These are phyloP conservation scores for Pichiaceae sp. DNA, from an alignment of 1,139 yeast species.

Conservation along the genomic window DNA sequence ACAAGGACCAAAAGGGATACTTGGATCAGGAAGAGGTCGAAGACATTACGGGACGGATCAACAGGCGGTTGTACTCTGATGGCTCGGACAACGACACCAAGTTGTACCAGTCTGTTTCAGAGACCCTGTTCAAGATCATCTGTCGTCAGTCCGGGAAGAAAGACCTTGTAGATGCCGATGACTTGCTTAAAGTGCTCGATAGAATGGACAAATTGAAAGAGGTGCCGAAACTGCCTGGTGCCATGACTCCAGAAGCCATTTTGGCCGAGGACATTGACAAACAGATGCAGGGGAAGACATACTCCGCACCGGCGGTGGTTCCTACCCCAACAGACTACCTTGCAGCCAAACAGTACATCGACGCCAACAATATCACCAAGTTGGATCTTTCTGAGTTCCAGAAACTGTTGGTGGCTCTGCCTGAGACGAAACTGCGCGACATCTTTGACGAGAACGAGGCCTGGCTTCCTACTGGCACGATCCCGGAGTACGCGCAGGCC, in stretches of 20 bases:
- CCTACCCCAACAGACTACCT: constrained; percentile 7
- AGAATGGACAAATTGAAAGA: not conserved
- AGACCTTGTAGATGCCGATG: not conserved
- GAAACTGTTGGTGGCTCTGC: constrained; percentile 18
- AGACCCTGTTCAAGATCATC: not conserved
- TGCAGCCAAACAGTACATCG: constrained; percentile 20
- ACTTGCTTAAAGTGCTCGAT: not conserved
- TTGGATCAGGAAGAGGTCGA: not conserved
- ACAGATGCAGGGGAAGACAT: not conserved
- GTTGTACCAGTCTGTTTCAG: not conserved
- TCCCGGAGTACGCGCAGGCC: constrained; percentile 25
- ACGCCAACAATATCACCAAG: constrained; percentile 23
- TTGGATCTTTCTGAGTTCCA: constrained; percentile 29
- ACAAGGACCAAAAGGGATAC: not conserved
- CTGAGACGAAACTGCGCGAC: constrained; percentile 19
- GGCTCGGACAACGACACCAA: not conserved
- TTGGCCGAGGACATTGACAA: not conserved
- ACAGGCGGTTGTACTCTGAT: not conserved
- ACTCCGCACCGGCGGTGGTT: not conserved
- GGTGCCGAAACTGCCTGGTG: not conserved
- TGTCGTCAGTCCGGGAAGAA: not conserved
- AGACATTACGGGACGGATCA: not conserved
- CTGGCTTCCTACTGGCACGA: constrained; percentile 18
- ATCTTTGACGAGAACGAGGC: constrained; percentile 11
- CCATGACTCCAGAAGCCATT: not conserved